Percentiles rank a stretch among this genome's conserved stretches.
Evolutionary conservation across 2,329 filamentous ascomycete genomes (phyloP).

Genomic region (Sphaerulina musiva): DNA sequence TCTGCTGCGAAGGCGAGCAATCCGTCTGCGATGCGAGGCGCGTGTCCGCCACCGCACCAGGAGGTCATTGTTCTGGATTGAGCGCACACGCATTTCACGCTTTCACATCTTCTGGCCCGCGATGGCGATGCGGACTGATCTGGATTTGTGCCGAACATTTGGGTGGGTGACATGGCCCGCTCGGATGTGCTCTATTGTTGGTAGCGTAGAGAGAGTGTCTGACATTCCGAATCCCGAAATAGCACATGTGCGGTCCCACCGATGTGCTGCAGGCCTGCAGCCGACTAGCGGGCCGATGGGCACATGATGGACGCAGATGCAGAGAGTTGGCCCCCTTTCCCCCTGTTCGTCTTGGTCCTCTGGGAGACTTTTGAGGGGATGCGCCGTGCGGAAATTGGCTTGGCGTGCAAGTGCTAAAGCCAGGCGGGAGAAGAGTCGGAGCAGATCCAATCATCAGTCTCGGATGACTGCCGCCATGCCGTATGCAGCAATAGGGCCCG

Average conservation of each 20-base stretch:
- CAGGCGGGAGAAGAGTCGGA: conserved; percentile 3
- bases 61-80: conserved; percentile 18
- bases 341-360: neutral
- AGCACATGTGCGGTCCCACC: neutral
- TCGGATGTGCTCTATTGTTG: too few species aligned
- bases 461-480: neutral
- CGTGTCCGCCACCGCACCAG: neutral
- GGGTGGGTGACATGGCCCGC: too few species aligned
- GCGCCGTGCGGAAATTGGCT: conserved; percentile 8
- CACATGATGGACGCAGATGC: too few species aligned
- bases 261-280: neutral
- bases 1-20: neutral
- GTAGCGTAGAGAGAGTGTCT: too few species aligned
- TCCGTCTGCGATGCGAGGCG: neutral
- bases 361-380: neutral
- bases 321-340: too few species aligned
- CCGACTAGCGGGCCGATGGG: too few species aligned
- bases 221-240: neutral
- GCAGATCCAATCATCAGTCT: conserved; percentile 3
- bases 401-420: conserved; percentile 2
- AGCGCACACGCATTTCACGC: neutral
- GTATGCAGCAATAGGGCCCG: conserved; percentile 5
- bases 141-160: too few species aligned
- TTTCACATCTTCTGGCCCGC: too few species aligned
- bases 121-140: too few species aligned